Conservation (phyloP, 306 rosid genomes). For the Corylus heterophylla region DNA sequence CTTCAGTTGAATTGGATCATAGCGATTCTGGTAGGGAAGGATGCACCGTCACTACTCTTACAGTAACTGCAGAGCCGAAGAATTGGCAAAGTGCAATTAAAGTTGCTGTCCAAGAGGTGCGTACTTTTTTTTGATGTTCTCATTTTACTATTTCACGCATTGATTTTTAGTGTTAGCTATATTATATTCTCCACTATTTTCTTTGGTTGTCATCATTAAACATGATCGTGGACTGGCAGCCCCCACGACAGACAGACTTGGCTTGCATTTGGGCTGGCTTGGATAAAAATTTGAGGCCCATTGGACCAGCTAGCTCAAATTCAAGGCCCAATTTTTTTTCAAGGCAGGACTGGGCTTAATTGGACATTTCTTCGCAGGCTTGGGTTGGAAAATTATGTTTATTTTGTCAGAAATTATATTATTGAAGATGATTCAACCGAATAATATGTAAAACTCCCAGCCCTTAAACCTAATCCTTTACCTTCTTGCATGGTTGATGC, state of each 20-base stretch:
- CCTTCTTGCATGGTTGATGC: not conserved
- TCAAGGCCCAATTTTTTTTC: not conserved
- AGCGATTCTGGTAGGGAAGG: constrained; percentile 99
- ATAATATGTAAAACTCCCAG: not conserved
- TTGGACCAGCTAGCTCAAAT: not conserved
- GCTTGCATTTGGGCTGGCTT: not conserved
- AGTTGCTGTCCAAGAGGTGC: constrained; percentile 99
- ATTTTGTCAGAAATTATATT: not conserved
- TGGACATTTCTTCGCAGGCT: not conserved
- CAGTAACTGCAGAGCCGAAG: constrained; percentile 93
- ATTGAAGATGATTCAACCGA: not conserved
- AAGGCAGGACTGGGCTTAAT: not conserved
- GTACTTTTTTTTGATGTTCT: constrained; percentile 34
- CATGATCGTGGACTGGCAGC: constrained; percentile 1
- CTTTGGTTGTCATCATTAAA: not conserved
- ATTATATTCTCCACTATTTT: not conserved
- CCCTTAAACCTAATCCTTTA: not conserved
- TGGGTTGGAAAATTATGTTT: too few species aligned
- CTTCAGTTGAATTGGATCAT: constrained; percentile 96
- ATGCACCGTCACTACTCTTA: constrained; percentile 98
- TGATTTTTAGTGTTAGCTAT: constrained; percentile 3
- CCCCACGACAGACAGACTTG: not conserved
- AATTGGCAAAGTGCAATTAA: constrained; percentile 89
- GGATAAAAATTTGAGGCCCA: not conserved
- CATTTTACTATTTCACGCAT: constrained; percentile 14